phyloP scores from a whole-genome alignment of 2,329 filamentous ascomycete species.

The Phialophora macrospora region DNA sequence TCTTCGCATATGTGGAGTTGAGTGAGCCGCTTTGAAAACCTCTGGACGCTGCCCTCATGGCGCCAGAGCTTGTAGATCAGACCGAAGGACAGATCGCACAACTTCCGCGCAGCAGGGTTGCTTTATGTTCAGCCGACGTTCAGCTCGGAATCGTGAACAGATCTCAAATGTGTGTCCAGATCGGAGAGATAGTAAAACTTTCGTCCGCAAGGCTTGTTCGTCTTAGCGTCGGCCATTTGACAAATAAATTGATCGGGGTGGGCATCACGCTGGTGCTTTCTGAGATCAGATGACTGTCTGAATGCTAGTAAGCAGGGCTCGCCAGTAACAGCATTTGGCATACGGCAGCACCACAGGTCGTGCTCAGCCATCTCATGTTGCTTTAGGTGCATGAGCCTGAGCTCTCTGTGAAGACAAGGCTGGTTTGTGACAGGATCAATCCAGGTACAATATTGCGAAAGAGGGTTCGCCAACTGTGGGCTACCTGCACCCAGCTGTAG shows the following conservation, averaged over 20 bases:
- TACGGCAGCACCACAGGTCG: background rate
- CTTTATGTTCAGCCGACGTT: background rate
- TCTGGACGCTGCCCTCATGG: background rate
- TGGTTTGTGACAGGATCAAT: background rate
- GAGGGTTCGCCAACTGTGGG: background rate
- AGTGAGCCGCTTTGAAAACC: background rate
- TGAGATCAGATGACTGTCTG: background rate
- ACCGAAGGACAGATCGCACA: background rate
- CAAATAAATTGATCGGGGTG: background rate
- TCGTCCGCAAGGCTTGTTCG: background rate
- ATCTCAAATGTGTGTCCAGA: background rate
- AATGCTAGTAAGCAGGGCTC: background rate
- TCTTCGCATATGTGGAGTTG: background rate
- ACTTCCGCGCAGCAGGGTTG: background rate
- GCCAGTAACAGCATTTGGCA: background rate
- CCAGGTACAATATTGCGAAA: background rate
- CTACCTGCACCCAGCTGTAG: background rate
- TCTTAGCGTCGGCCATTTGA: background rate
- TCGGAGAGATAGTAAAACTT: background rate
- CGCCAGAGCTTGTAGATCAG: background rate
- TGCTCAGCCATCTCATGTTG: background rate
- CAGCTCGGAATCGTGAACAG: background rate
- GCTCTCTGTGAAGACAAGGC: background rate
- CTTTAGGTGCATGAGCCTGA: background rate
- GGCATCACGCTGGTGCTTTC: background rate